A percentile compares a stretch with the other conserved stretches of the same genome.
These are phyloP conservation scores for Corynascus novoguineensis DNA, from an alignment of 495 filamentous ascomycete genomes.

Conservation along the genomic window DNA sequence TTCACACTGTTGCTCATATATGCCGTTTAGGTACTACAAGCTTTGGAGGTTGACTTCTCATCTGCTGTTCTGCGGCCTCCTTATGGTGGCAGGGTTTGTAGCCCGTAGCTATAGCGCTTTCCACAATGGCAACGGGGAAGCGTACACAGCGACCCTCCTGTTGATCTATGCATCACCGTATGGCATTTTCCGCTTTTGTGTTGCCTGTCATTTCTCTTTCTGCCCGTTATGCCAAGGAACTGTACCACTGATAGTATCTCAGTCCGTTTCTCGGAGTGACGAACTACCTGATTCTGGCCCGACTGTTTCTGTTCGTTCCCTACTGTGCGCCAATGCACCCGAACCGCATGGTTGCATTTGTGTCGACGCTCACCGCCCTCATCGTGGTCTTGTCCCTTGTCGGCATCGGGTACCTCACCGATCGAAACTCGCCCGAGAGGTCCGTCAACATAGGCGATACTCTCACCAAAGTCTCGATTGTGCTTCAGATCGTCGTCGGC, in stretches of 20 bases:
- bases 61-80: neutral
- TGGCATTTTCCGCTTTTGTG: neutral
- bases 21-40: neutral
- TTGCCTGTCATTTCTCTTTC: neutral
- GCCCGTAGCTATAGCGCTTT: neutral
- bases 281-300: neutral
- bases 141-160: neutral
- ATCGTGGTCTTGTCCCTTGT: neutral
- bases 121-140: neutral
- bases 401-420: neutral
- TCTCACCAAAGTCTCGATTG: neutral
- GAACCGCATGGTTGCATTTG: neutral
- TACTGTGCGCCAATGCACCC: constrained; percentile 2
- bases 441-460: neutral
- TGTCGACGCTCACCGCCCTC: neutral
- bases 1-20: neutral
- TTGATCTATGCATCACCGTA: neutral
- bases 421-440: neutral
- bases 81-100: neutral
- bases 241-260: neutral
- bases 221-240: too few relatives aligned
- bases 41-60: neutral
- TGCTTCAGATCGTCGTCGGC: neutral
- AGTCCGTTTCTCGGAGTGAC: neutral
- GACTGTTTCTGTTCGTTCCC: neutral